These are phyloP conservation scores for Excoecaria agallocha DNA, from an alignment of 345 rosid genomes.

Conservation along the genomic window DNA sequence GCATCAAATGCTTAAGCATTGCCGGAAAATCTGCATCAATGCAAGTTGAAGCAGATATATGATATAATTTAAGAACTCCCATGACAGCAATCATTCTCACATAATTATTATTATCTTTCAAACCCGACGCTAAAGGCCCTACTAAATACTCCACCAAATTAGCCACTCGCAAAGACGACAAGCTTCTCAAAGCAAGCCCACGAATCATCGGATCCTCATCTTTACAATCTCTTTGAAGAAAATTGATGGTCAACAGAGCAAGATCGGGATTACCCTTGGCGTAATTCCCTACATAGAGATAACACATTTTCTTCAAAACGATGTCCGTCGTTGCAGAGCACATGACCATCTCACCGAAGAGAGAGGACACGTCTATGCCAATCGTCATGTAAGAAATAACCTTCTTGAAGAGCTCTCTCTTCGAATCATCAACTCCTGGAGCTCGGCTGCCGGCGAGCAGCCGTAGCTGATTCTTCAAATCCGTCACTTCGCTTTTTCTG, in stretches of 20 bases:
- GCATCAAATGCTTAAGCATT: conserved; percentile 80
- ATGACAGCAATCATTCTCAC: conserved; percentile 85
- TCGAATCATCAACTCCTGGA: conserved; percentile 92
- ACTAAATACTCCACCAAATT: conserved; percentile 97
- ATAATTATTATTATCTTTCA: conserved; percentile 79
- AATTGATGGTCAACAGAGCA: conserved; percentile 84
- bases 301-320: conserved; percentile 97
- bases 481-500: conserved; percentile 96
- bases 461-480: conserved; percentile 88
- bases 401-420: conserved; percentile 91
- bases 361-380: conserved; percentile 86
- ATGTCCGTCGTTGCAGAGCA: conserved; percentile 98
- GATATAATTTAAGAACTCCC: conserved; percentile 90
- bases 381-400: conserved; percentile 93
- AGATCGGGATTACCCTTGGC: conserved; percentile 96
- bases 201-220: conserved; percentile 97
- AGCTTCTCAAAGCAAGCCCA: conserved; percentile 88
- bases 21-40: conserved; percentile 83
- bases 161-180: conserved; percentile 80
- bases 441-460: conserved; percentile 96
- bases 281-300: conserved; percentile 92
- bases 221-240: conserved; percentile 95
- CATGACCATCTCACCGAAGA: conserved; percentile 99
- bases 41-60: conserved; percentile 78
- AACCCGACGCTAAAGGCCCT: conserved; percentile 81